Conservation (phyloP, 106 monocot species). For the Dioscorea zingiberensis region DNA sequence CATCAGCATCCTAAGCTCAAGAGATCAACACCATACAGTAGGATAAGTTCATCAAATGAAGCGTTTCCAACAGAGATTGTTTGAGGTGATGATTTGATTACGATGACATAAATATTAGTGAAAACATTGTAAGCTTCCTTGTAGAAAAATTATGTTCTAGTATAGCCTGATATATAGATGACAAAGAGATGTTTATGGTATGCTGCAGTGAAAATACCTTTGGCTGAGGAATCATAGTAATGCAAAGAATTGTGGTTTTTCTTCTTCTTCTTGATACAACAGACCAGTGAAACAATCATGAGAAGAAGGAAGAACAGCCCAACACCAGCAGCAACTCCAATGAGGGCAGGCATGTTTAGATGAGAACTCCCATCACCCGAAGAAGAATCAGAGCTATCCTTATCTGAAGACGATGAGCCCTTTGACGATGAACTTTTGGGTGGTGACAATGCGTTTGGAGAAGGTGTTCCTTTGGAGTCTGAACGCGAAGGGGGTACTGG, state of each 20-base stretch:
- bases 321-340: constrained; percentile 38
- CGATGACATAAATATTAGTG: too few relatives aligned
- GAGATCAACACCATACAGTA: too few relatives aligned
- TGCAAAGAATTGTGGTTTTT: constrained; percentile 32
- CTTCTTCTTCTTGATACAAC: constrained; percentile 40
- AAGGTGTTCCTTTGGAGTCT: too few relatives aligned
- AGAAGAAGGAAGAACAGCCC: constrained; percentile 38
- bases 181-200: too few relatives aligned
- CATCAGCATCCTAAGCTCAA: too few relatives aligned
- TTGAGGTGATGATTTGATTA: too few relatives aligned
- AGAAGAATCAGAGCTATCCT: background rate
- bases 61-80: too few relatives aligned
- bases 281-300: constrained; percentile 21
- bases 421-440: background rate
- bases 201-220: constrained; percentile 21
- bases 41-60: too few relatives aligned
- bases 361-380: background rate
- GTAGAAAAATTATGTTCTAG: too few relatives aligned
- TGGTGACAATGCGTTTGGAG: constrained; percentile 5
- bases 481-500: background rate
- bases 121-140: too few relatives aligned
- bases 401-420: background rate
- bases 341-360: constrained; percentile 25
- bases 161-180: too few relatives aligned
- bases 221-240: constrained; percentile 48